Base-by-base conservation (phyloP, 148 eudicot species). In the Chenopodium quinoa region DNA sequence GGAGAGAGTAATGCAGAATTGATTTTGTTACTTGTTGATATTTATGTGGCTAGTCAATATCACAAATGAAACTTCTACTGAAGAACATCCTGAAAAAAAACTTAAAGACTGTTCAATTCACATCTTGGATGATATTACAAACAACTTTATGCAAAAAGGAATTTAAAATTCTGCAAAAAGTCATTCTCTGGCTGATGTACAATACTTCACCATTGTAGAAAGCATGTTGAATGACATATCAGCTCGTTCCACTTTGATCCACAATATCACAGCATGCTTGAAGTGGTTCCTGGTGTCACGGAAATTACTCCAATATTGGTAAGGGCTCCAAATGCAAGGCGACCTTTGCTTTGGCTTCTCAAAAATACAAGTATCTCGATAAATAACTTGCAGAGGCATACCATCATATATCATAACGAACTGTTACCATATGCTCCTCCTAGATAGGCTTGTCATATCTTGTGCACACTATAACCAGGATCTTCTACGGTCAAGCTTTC, bases 401-500 rank as follows among this genome's bases (percentile, higher is more conserved):
- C 46, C 74, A 40, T 32, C 25, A 71, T 8, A 71, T 25, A 71
- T 40, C 74, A 37, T 11, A 34, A 71, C 16, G 22, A 69, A 14
- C 7, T 9, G 48, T 70, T 7, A 68, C 31, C 37, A 68, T 29
- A 25, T 7, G n/a, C 31, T 40, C 22, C 70, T 80, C 72, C 17
- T 25, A 13, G 47, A 63, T 48, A 52, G 66, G 34, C 37, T 62
- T 73, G 78, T 83, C 76, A 93, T 75, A 95, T 95, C 84, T 89
- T 93, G 90, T 87, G 92, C 68, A 95, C 86, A 46, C 88, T 89
- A 56, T 83, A 91, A 14, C 94, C 91, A 54, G 86, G 89, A 72
- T 93, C 97, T 80, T 95, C 98, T 14, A 90, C 77, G 47, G 82
- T 92, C 85, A 91, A 86, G 77, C 81, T 81, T 68, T 90, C 92